Evolutionary conservation across 257 asterid genomes (phyloP), one percentile per base, ranked within the genome.

Genomic region (Gardenia jasminoides): DNA sequence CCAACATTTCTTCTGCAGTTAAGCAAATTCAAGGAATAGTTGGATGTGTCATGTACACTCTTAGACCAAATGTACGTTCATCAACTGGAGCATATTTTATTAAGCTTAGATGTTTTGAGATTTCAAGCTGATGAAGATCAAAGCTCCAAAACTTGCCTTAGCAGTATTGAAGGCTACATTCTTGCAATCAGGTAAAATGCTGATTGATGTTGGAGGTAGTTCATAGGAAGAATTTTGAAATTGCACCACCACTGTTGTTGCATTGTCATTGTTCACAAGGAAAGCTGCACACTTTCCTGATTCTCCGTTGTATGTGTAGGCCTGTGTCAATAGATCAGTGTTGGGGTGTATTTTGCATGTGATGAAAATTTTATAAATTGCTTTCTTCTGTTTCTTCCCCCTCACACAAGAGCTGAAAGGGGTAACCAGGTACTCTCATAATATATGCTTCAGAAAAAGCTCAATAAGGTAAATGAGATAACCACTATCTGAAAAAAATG

Each of bases 101-200:
- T 22, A 1, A 24, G 30, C 36, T 22, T 7, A 33, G 36, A 54
- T 2, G 19, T 39, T 50, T 73, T 46, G n/a, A 30, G 15, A 9
- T 7, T 30, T 73, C 12, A 24, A 17, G 28, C 20, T 54, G 6
- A 78, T 46, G 22, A 44, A 17, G 56, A 10, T 56, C 41, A 3
- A 58, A 20, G 75, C 26, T 47, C 70, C 59, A 75, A 50, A 67
- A 79, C 90, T 74, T 88, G 80, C 99, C 94, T 89, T 83, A n/a
- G 96, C 97, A 10, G 99, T 94, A 87, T 94, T 93, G 79, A 91
- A 94, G 24, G 87, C 91, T 47, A 84, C 97, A 3, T 59, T 85
- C 76, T 72, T 86, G 90, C 99, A 93, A 70, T 94, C 97, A 0
- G 98, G 97, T 82, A 94, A 82, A 83, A 94, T 91, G 91, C 98